These are phyloP conservation scores for Peronosclerospora sorghi DNA, from an alignment of 352 stramenopile species.

Conservation along the genomic window DNA sequence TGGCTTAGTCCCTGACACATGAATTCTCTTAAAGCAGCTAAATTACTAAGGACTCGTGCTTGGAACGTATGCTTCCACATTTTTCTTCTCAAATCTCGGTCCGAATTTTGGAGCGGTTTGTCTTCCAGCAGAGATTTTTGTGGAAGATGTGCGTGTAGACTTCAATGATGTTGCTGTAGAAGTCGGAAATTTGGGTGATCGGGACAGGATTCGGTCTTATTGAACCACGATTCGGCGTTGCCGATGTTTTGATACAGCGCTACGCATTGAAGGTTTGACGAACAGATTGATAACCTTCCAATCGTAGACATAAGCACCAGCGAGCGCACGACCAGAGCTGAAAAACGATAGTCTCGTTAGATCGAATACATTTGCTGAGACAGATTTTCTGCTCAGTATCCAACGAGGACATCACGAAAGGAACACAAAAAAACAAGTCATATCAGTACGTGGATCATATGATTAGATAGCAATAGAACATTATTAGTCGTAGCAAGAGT, in stretches of 20 bases:
- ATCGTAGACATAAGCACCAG: no score
- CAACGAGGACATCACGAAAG: no score
- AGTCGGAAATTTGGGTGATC: slow-evolving; percentile 57
- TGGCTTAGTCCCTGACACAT: slow-evolving; percentile 54
- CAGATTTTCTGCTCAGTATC: no score
- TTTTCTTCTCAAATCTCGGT: slow-evolving; percentile 86
- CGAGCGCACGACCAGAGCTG: no score
- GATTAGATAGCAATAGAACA: no score
- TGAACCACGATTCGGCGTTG: slow-evolving; percentile 46
- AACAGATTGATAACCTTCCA: no score
- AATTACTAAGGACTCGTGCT: slow-evolving; percentile 35
- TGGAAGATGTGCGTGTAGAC: slow-evolving; percentile 52
- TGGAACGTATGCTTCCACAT: slow-evolving; percentile 63
- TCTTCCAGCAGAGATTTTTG: slow-evolving; percentile 72
- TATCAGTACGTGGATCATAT: no score
- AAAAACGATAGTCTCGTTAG: no score
- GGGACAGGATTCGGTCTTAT: slow-evolving; percentile 57
- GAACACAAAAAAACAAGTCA: no score
- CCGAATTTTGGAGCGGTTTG: slow-evolving; percentile 83
- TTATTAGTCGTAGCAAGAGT: no score
- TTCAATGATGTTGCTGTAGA: slow-evolving; percentile 70
- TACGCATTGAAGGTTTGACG: no score
- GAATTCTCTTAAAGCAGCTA: slow-evolving; percentile 46
- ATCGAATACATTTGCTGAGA: no score
- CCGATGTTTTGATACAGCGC: slow-evolving; percentile 37